Percentiles rank a stretch among this genome's conserved stretches.
These are phyloP conservation scores for Jacaranda mimosifolia DNA, from an alignment of 257 asterid species.

Conservation along the genomic window DNA sequence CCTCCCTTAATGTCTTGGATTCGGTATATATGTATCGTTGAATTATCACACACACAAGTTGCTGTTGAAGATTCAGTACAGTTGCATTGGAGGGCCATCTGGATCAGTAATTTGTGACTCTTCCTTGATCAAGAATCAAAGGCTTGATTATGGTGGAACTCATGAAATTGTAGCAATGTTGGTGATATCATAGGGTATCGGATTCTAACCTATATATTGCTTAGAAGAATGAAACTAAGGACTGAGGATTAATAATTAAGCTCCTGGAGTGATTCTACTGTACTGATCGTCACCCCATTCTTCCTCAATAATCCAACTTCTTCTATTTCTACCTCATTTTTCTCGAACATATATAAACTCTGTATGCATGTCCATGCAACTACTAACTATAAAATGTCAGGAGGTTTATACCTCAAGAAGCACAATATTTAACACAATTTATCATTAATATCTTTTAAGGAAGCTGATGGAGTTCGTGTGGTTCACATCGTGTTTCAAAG, in stretches of 20 bases:
- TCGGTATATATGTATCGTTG: conserved; percentile 48
- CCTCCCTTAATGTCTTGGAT: conserved; percentile 53
- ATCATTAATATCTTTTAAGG: no score
- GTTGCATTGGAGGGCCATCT: conserved; percentile 20
- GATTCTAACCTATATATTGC: conserved; percentile 46
- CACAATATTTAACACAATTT: no score
- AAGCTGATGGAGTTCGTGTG: no score
- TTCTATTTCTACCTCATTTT: background rate
- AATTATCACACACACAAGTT: conserved; percentile 55
- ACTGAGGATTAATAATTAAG: conserved; percentile 6
- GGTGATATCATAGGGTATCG: conserved; percentile 49
- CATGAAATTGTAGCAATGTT: conserved; percentile 54
- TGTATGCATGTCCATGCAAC: background rate
- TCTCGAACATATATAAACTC: background rate
- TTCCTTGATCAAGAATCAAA: conserved; percentile 26
- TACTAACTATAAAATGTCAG: background rate
- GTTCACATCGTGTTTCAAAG: no score
- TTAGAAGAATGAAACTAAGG: conserved; percentile 46
- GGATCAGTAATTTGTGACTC: conserved; percentile 29
- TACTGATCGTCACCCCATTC: background rate
- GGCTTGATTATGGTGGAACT: conserved; percentile 32
- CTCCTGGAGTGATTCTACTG: background rate
- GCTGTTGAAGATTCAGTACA: conserved; percentile 53
- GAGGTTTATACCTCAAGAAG: background rate
- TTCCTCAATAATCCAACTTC: background rate